Conservation (phyloP, 1,284 basidiomycete species). For the Farysia itapuensis region DNA sequence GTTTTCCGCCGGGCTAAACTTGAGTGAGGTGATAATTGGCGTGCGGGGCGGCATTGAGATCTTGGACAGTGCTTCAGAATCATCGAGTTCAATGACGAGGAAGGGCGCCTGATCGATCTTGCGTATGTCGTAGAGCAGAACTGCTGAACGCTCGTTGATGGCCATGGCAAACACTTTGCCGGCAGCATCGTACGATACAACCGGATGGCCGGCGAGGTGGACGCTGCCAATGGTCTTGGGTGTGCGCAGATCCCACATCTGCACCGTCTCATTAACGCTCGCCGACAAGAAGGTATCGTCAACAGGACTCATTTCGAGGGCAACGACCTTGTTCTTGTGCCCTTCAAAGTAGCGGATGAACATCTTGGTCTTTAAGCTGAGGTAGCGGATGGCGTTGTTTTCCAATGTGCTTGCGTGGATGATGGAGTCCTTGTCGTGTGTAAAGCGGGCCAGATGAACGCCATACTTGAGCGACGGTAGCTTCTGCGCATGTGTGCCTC, state of each 20-base stretch:
- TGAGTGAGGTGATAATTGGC: slow-evolving; percentile 85
- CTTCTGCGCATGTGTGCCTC: slow-evolving; percentile 78
- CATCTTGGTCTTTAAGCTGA: slow-evolving; percentile 91
- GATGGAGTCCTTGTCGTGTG: slow-evolving; percentile 81
- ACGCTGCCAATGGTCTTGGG: slow-evolving; percentile 69
- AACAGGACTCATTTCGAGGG: slow-evolving; percentile 85
- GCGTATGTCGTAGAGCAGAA: slow-evolving; percentile 72
- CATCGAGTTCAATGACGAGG: slow-evolving; percentile 73
- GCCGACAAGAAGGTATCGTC: slow-evolving; percentile 95
- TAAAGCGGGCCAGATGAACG: slow-evolving; percentile 87
- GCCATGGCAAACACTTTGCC: slow-evolving; percentile 91
- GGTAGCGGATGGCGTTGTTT: slow-evolving; percentile 88
- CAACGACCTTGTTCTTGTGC: slow-evolving; percentile 80
- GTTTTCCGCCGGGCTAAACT: slow-evolving; percentile 80
- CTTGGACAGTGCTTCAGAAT: slow-evolving; percentile 43
- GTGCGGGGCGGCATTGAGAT: slow-evolving; percentile 68
- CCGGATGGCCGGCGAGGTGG: slow-evolving; percentile 68
- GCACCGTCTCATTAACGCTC: slow-evolving; percentile 89
- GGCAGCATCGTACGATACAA: slow-evolving; percentile 85
- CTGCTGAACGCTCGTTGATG: slow-evolving; percentile 66
- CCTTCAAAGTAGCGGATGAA: slow-evolving; percentile 94
- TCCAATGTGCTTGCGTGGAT: slow-evolving; percentile 92
- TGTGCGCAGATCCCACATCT: slow-evolving; percentile 89
- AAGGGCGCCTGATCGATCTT: slow-evolving; percentile 89
- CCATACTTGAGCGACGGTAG: slow-evolving; percentile 95